Percentiles rank a stretch among this genome's conserved stretches.
Conservation (phyloP, 805 yeast species). For the Suhomyces sp. region DNA sequence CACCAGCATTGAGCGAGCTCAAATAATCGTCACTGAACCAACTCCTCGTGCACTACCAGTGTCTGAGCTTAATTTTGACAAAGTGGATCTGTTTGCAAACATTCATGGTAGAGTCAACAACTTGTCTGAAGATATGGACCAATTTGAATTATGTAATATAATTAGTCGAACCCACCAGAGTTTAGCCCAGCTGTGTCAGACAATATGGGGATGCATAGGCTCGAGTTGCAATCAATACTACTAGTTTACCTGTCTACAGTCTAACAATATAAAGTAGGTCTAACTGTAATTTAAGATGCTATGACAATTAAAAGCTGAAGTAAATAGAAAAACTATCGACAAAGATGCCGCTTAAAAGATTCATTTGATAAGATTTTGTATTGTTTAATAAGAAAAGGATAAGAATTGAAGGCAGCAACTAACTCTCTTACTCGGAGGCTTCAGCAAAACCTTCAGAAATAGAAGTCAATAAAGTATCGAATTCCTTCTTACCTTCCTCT, state of each 20-base stretch:
- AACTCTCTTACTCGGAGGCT: conserved; percentile 68
- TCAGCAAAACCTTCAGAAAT: conserved; percentile 93
- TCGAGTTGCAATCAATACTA: neutral
- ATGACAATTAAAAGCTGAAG: conserved; percentile 6
- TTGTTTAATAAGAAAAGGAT: neutral
- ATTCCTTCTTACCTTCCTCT: conserved; percentile 69
- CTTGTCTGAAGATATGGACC: neutral
- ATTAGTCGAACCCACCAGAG: neutral
- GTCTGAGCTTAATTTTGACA: conserved; percentile 10
- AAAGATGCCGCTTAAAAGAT: neutral
- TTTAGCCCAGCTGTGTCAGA: neutral
- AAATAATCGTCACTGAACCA: conserved; percentile 1
- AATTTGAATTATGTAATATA: neutral
- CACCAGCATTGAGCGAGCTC: neutral
- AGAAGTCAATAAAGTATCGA: conserved; percentile 66
- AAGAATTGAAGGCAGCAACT: conserved; percentile 9
- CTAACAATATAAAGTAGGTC: neutral
- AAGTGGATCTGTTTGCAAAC: neutral
- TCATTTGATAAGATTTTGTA: neutral
- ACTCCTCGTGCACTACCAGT: conserved; percentile 26
- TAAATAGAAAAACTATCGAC: conserved; percentile 5
- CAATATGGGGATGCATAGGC: neutral
- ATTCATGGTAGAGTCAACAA: neutral
- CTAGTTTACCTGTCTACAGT: neutral
- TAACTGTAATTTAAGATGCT: neutral